Conservation (phyloP, 208 protist genomes). For the Endotrypanum monterogeii region DNA sequence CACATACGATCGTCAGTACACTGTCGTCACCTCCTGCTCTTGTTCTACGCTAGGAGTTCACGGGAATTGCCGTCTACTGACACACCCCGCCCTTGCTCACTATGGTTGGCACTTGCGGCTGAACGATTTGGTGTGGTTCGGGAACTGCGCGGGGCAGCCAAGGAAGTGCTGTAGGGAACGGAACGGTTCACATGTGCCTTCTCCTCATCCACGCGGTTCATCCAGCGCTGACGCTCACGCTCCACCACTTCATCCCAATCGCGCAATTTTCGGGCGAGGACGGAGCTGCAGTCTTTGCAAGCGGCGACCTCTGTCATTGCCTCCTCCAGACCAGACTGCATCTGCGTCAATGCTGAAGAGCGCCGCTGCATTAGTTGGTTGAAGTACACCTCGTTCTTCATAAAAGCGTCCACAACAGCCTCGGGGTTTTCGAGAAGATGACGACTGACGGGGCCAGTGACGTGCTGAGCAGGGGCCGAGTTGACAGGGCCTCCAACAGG, state of each 20-base stretch:
- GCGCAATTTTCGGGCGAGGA: conserved; percentile 57
- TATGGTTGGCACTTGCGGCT: conserved; percentile 8
- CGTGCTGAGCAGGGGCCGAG: conserved; percentile 29
- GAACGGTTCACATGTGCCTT: conserved; percentile 53
- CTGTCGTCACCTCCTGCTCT: neutral
- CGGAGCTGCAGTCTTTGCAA: conserved; percentile 70
- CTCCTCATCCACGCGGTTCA: conserved; percentile 70
- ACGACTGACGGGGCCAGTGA: conserved; percentile 23
- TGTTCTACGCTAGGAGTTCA: conserved; percentile 17
- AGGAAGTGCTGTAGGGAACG: conserved; percentile 17
- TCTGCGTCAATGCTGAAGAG: conserved; percentile 55
- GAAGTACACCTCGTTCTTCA: conserved; percentile 87
- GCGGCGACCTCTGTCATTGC: conserved; percentile 55
- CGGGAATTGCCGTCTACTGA: conserved; percentile 18
- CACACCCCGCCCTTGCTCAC: conserved; percentile 16
- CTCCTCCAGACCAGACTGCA: conserved; percentile 66
- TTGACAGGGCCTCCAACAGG: neutral
- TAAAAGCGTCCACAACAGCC: conserved; percentile 70
- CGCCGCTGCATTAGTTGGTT: conserved; percentile 78
- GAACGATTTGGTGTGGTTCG: conserved; percentile 29
- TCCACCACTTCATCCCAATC: conserved; percentile 75
- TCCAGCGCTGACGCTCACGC: conserved; percentile 61
- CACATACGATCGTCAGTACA: neutral
- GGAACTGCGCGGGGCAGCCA: conserved; percentile 17
- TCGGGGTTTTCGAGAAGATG: conserved; percentile 56